Evolutionary conservation across 176 grass and related monocot species (phyloP), one percentile per base, ranked within the genome.

Genomic region (Saccharum spontaneum): DNA sequence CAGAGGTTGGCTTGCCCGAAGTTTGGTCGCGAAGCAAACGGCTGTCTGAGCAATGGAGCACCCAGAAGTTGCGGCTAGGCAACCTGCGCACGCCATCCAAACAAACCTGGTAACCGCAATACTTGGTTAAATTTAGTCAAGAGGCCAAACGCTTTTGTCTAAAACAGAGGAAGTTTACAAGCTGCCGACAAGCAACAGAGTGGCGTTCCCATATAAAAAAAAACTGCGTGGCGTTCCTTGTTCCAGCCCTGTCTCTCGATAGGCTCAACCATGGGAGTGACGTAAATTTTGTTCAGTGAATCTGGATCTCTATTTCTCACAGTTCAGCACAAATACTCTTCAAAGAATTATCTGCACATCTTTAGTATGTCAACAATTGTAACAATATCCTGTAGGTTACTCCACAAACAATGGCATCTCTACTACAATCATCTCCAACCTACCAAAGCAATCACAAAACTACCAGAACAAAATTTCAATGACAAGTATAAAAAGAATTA

Each of bases 291-390:
- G 39, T 23, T 26, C 20, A 26, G 8, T 70, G 34, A 16, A 82
- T 41, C 12, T 57, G 22, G 13, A 39, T 69, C 34, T 11, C 36
- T 68, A 60, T 20, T 38, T 50, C 16, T 24, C 34, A 60, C 8
- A 36, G 62, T 55, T 68, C 1, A 61, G 73, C 20, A 15, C 75
- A 79, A 86, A 69, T 63, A 63, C 38, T 44, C 2, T 41, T 87
- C 62, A 91, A 91, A 91, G 89, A 91, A 91, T 91, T 87, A 91
- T 91, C 85, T 91, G 85, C 89, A 91, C 89, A 91, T 87, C 76
- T 69, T 62, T 78, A 90, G 82, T 86, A 90, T 86, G 86, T 88
- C 45, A 44, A 78, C 81, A 76, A 45, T 76, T 84, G 85, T 91
- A 87, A 87, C 85, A 87, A 91, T 84, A 75, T 87, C 85, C 89